Evolutionary conservation across 352 stramenopile species (phyloP).

Genomic region (Peronospora farinosa): DNA sequence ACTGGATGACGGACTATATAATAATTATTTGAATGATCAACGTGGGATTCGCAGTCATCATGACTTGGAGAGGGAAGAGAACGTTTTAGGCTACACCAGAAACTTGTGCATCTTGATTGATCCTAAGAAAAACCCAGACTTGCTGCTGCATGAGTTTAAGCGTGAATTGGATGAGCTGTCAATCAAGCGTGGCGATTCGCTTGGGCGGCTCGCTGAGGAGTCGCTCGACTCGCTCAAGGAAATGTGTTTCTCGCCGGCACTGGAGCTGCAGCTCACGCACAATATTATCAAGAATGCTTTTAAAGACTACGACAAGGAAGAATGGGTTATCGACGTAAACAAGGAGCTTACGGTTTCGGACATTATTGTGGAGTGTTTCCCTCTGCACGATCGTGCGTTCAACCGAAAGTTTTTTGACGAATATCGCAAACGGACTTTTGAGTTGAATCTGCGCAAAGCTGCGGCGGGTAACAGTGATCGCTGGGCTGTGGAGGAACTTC

Average conservation of each 20-base stretch:
- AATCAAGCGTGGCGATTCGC: constrained; percentile 67
- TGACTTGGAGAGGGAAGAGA: constrained; percentile 35
- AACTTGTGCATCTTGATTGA: constrained; percentile 80
- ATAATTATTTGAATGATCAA: constrained; percentile 33
- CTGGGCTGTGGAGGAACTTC: constrained; percentile 81
- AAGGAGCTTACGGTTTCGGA: constrained; percentile 75
- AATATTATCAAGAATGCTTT: constrained; percentile 87
- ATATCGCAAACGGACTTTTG: constrained; percentile 79
- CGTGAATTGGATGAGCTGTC: constrained; percentile 80
- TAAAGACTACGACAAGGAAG: constrained; percentile 83
- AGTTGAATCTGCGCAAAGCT: constrained; percentile 58
- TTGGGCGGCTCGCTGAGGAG: constrained; percentile 64
- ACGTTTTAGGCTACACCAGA: constrained; percentile 45
- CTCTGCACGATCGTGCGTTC: constrained; percentile 77
- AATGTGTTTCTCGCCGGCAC: constrained; percentile 79
- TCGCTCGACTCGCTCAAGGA: constrained; percentile 71
- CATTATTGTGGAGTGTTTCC: constrained; percentile 75
- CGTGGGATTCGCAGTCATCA: constrained; percentile 10
- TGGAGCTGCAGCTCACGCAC: constrained; percentile 83
- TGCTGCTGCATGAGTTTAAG: constrained; percentile 84
- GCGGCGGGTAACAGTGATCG: constrained; percentile 73
- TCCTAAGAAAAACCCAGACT: constrained; percentile 75
- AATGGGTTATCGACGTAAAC: constrained; percentile 82
- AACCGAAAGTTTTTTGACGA: constrained; percentile 86
- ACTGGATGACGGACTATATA: constrained; percentile 67